A percentile compares a stretch with the other conserved stretches of the same genome.
phyloP scores from a whole-genome alignment of 176 grass and related monocot genomes.

The Phyllostachys edulis region DNA sequence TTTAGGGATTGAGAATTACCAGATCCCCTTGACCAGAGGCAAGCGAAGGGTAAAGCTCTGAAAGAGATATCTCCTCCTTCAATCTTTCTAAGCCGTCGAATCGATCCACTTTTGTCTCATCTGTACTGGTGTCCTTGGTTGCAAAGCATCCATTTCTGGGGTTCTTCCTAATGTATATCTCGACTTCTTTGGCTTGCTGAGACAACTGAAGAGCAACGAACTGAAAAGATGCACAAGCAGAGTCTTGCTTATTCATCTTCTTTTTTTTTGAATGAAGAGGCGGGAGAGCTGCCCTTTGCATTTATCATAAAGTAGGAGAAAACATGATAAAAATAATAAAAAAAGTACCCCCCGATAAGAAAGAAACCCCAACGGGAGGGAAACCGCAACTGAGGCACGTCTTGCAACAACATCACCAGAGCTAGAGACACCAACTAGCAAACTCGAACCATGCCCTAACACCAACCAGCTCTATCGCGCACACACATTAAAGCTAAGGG shows the following conservation, averaged over 20 bases:
- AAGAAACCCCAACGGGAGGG: too few relatives aligned
- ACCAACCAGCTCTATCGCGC: too few relatives aligned
- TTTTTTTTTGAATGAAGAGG: too few relatives aligned
- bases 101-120: not conserved
- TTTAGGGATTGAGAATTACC: slow-evolving; percentile 30
- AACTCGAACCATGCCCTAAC: too few relatives aligned
- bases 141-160: not conserved
- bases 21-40: slow-evolving; percentile 42
- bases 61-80: slow-evolving; percentile 50
- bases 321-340: too few relatives aligned
- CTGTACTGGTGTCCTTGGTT: not conserved
- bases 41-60: slow-evolving; percentile 36
- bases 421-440: too few relatives aligned
- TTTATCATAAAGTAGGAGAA: too few relatives aligned
- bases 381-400: too few relatives aligned
- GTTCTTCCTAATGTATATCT: slow-evolving; percentile 47
- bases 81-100: slow-evolving; percentile 36
- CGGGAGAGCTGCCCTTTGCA: too few relatives aligned
- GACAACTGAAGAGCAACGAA: slow-evolving; percentile 53
- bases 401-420: too few relatives aligned
- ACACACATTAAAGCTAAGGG: too few relatives aligned
- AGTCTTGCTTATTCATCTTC: slow-evolving; percentile 7
- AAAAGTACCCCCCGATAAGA: too few relatives aligned
- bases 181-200: slow-evolving; percentile 46
- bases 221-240: slow-evolving; percentile 26